Evolutionary conservation across 305 asterid genomes (phyloP), one percentile per base, ranked within the genome.

Genomic region (Nicotiana rustica): DNA sequence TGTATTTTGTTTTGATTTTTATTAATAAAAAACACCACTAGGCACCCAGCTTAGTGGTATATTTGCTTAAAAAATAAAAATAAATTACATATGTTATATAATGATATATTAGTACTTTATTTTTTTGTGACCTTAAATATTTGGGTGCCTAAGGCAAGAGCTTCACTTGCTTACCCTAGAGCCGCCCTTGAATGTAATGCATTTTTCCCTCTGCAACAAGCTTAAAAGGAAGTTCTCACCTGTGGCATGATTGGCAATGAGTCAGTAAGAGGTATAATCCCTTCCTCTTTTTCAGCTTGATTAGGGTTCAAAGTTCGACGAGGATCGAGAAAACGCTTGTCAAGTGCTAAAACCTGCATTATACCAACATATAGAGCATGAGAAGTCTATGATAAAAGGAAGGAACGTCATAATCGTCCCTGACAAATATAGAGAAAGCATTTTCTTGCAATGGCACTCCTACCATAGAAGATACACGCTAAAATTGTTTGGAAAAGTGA

Each of bases 261-360:
- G 84, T 96, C 99, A 65, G 98, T 90, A 84, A 96, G 98, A 67
- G 98, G 99, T 82, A 96, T 91, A 60, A 96, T 88, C 84, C 99
- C 99, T 90, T 96, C 99, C 95, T 96, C 99, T 87, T 96, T 96
- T 92, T 96, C 99, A 77, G 98, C 98, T 86, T 88, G 94, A 55
- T 94, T 86, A 67, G 99, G 99, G 86, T 96, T 96, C 83, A 92
- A 81, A 64, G 99, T 92, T 82, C 98, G 89, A 78, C 99, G 93
- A 55, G 98, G 98, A 91, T 94, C 99, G 33, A 96, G 86, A 85
- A 93, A 93, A 35, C 98, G 95, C 89, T 96, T 96, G 85, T 96
- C 99, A 85, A 96, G 97, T 84, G 99, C 98, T 94, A 96, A 92
- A 84, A 96, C 97, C 99, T 96, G 89, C 66, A 83, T 59, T 79